Percentiles rank a stretch among this genome's conserved stretches.
phyloP scores from a whole-genome alignment of 2,329 filamentous ascomycete species.

The Nemania serpens region DNA sequence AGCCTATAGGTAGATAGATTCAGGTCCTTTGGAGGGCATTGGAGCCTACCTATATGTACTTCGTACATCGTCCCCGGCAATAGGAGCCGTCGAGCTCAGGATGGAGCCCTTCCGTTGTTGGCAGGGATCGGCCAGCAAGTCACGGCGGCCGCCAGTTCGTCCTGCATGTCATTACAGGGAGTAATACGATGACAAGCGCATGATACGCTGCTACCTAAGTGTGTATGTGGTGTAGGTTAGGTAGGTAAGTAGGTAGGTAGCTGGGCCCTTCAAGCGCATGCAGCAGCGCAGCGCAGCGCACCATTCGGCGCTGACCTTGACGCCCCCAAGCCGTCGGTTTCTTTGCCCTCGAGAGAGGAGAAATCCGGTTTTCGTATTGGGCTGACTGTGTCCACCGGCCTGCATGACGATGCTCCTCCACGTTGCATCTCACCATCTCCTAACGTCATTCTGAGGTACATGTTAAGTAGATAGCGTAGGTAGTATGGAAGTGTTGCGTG shows the following conservation, averaged over 20 bases:
- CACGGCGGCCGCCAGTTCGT: conserved; percentile 17
- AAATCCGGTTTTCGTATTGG: conserved; percentile 43
- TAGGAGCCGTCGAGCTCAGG: neutral
- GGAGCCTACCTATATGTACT: neutral
- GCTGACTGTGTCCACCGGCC: conserved; percentile 19
- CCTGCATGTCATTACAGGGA: conserved; percentile 21
- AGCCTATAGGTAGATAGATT: neutral
- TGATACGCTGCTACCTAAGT: conserved; percentile 4
- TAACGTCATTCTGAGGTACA: conserved; percentile 22
- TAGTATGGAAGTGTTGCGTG: neutral
- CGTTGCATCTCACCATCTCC: conserved; percentile 11
- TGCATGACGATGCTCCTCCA: conserved; percentile 20
- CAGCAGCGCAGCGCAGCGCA: neutral
- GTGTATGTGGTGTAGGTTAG: too few species aligned
- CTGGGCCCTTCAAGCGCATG: conserved; percentile 7
- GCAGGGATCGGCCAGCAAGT: conserved; percentile 16
- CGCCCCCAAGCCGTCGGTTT: neutral
- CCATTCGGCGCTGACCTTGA: conserved; percentile 13
- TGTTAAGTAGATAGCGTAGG: neutral
- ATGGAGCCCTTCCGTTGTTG: neutral
- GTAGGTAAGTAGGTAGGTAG: too few species aligned
- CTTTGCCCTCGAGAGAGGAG: neutral
- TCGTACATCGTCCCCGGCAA: too few species aligned
- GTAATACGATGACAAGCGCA: conserved; percentile 31
- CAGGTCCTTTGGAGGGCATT: neutral